Percentiles rank a stretch among this genome's conserved stretches.
Evolutionary conservation across 805 yeast genomes (phyloP).

Genomic region (Hanseniaspora occidentalis): DNA sequence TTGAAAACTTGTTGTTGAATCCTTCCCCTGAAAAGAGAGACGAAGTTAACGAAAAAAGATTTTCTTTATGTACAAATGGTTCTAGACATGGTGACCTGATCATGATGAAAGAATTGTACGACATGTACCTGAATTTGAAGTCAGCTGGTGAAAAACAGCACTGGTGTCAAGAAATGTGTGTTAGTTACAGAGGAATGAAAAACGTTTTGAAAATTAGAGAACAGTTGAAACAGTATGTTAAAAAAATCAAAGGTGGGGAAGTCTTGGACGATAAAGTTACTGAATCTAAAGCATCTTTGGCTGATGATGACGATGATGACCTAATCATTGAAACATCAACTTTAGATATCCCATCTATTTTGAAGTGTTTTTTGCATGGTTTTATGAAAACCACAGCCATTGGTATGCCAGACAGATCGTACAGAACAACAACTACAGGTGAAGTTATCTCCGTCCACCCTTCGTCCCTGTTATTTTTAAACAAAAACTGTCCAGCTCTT

Average conservation of each 20-base stretch:
- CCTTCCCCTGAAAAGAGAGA: slow-evolving; percentile 75
- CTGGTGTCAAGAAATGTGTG: slow-evolving; percentile 75
- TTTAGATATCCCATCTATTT: slow-evolving; percentile 41
- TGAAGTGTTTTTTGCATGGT: slow-evolving; percentile 75
- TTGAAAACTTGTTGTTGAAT: slow-evolving; percentile 72
- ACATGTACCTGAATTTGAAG: slow-evolving; percentile 35
- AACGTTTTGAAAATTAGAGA: slow-evolving; percentile 64
- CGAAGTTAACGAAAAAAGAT: slow-evolving; percentile 65
- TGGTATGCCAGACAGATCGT: slow-evolving; percentile 90
- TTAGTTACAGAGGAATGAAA: slow-evolving; percentile 68
- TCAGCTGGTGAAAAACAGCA: slow-evolving; percentile 44
- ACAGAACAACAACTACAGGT: slow-evolving; percentile 72
- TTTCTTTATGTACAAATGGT: slow-evolving; percentile 61
- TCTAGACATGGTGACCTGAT: slow-evolving; percentile 68
- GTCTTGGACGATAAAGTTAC: slow-evolving; percentile 8
- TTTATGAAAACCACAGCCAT: slow-evolving; percentile 83
- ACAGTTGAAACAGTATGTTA: slow-evolving; percentile 65
- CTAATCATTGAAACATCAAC: slow-evolving; percentile 23
- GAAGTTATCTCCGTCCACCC: slow-evolving; percentile 86
- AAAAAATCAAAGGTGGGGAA: slow-evolving; percentile 11
- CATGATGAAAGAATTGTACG: slow-evolving; percentile 67
- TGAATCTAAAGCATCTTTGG: slow-evolving; percentile 13
- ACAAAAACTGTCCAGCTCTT: slow-evolving; percentile 69
- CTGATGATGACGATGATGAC: slow-evolving; percentile 15
- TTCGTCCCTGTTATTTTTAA: slow-evolving; percentile 67